Conservation (phyloP, 2,329 filamentous ascomycete genomes). For the Xylariaceae sp. region DNA sequence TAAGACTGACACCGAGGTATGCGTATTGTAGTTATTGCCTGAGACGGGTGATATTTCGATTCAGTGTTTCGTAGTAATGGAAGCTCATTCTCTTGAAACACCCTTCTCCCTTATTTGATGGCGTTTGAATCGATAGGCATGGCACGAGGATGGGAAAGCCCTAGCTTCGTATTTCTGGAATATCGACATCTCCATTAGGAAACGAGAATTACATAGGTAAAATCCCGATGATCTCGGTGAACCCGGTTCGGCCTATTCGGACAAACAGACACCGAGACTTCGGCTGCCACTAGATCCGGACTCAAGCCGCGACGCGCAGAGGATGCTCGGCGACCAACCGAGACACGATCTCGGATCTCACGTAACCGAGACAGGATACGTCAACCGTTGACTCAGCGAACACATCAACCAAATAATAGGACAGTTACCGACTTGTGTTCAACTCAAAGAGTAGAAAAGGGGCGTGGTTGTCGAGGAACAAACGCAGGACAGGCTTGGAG, state of each 20-base stretch:
- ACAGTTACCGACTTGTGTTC: conserved; percentile 31
- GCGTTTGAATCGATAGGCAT: too few species aligned
- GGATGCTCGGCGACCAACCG: not conserved
- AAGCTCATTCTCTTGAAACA: too few species aligned
- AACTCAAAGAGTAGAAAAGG: conserved; percentile 21
- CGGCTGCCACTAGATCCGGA: conserved; percentile 29
- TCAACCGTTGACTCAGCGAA: conserved; percentile 32
- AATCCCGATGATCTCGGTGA: too few species aligned
- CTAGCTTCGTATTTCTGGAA: too few species aligned
- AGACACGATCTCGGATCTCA: conserved; percentile 1
- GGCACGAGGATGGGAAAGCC: too few species aligned
- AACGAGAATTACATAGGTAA: too few species aligned
- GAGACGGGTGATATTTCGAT: not conserved
- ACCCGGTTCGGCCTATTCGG: not conserved
- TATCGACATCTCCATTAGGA: too few species aligned
- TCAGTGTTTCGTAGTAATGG: too few species aligned
- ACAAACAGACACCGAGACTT: conserved; percentile 24
- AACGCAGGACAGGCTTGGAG: conserved; percentile 31
- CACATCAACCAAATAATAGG: conserved; percentile 24
- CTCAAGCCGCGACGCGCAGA: conserved; percentile 19
- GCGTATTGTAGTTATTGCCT: not conserved
- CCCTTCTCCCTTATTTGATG: too few species aligned
- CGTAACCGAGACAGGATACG: conserved; percentile 25
- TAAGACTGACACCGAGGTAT: not conserved
- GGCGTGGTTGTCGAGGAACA: conserved; percentile 21